Evolutionary conservation across 2,329 filamentous ascomycete genomes (phyloP).

Genomic region (Gaeumannomyces sp.): DNA sequence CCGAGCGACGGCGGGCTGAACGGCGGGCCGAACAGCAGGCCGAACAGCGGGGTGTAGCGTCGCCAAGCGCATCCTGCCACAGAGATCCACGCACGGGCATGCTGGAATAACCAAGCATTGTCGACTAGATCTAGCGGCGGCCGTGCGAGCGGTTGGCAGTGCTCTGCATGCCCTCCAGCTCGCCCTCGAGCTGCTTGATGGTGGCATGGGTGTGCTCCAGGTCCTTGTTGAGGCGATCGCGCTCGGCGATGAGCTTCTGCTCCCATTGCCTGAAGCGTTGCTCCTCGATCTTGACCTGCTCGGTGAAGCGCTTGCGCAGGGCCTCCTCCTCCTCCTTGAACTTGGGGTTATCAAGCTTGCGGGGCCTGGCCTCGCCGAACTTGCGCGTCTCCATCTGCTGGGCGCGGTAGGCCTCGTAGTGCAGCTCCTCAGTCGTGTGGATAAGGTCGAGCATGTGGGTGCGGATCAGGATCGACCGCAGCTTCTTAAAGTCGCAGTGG

Average conservation of each 20-base stretch:
- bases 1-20: background rate
- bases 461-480: conserved; percentile 95
- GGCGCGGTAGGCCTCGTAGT: conserved; percentile 98
- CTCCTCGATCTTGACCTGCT: conserved; percentile 99
- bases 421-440: conserved; percentile 97
- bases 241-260: conserved; percentile 98
- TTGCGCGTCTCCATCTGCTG: conserved; percentile 99
- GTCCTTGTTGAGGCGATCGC: conserved; percentile 99
- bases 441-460: conserved; percentile 99
- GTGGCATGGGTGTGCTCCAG: conserved; percentile 93
- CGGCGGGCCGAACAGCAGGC: background rate
- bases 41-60: background rate
- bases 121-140: conserved; percentile 58
- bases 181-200: conserved; percentile 86
- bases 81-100: background rate
- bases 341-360: conserved; percentile 99
- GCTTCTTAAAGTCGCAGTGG: conserved; percentile 99
- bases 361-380: conserved; percentile 92
- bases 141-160: conserved; percentile 85
- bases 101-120: background rate
- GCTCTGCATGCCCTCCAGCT: conserved; percentile 91
- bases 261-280: conserved; percentile 99
- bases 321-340: conserved; percentile 99
- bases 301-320: conserved; percentile 96
- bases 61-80: background rate